Percentiles rank a stretch among this genome's conserved stretches.
Conservation (phyloP, 345 rosid species). For the Conringia planisiliqua region DNA sequence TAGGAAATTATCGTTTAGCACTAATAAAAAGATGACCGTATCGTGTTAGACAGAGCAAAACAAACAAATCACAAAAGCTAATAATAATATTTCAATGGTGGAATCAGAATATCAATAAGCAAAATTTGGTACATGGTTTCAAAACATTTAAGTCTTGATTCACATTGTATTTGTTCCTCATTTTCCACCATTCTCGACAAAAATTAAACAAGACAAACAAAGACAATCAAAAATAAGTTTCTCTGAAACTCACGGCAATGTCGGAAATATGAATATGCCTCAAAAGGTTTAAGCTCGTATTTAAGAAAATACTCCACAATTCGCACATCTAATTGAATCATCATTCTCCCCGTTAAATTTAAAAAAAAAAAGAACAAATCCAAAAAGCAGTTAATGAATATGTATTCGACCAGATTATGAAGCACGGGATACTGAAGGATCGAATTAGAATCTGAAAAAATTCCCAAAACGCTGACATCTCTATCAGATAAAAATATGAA, state of each 20-base stretch:
- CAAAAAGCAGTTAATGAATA: neutral
- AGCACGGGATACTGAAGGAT: neutral
- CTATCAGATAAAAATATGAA: neutral
- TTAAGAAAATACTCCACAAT: neutral
- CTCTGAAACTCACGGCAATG: neutral
- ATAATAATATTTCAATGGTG: neutral
- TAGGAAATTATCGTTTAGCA: neutral
- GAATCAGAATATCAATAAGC: slow-evolving; percentile 43
- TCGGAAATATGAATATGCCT: slow-evolving; percentile 28
- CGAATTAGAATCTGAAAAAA: slow-evolving; percentile 15
- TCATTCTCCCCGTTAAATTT: neutral
- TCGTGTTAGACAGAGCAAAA: neutral
- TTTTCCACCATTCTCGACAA: neutral
- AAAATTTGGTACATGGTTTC: neutral
- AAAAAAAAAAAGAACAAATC: neutral
- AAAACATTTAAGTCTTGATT: neutral
- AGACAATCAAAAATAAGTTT: neutral
- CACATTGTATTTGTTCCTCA: slow-evolving; percentile 24
- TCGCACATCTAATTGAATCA: slow-evolving; percentile 26
- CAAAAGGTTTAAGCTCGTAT: slow-evolving; percentile 16
- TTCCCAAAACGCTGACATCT: neutral
- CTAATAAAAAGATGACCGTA: neutral
- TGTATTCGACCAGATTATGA: slow-evolving; percentile 17
- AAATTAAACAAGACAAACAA: neutral
- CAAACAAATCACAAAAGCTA: neutral